Conservation (phyloP, 805 yeast species). For the Vanderwaltozyma yarrowii region DNA sequence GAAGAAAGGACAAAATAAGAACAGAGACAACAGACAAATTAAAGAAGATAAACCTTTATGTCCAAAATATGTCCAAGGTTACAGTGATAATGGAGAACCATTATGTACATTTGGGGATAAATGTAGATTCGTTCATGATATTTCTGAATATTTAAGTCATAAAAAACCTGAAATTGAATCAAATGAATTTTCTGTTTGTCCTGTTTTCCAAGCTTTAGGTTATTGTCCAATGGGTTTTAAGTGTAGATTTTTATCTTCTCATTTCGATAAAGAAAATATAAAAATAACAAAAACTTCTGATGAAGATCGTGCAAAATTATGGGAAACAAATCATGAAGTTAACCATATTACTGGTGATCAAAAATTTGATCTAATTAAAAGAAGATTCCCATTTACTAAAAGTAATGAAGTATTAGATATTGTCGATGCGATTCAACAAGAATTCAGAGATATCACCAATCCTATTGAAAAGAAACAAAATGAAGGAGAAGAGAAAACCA, state of each 20-base stretch:
- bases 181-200: conserved; percentile 40
- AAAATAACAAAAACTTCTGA: conserved; percentile 31
- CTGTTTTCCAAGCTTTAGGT: conserved; percentile 73
- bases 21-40: conserved; percentile 61
- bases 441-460: conserved; percentile 23
- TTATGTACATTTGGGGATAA: conserved; percentile 58
- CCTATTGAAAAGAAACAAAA: conserved; percentile 29
- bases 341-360: conserved; percentile 45
- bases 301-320: conserved; percentile 23
- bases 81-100: conserved; percentile 31
- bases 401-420: conserved; percentile 52
- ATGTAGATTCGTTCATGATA: conserved; percentile 73
- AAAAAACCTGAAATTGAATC: conserved; percentile 72
- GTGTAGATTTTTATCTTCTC: conserved; percentile 83
- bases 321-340: conserved; percentile 41
- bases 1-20: conserved; percentile 67
- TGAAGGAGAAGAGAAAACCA: conserved; percentile 18
- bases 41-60: conserved; percentile 60
- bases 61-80: conserved; percentile 42
- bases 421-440: conserved; percentile 48
- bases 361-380: conserved; percentile 34
- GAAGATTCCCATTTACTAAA: conserved; percentile 45
- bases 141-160: conserved; percentile 47
- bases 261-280: conserved; percentile 40
- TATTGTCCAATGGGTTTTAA: conserved; percentile 87